Evolutionary conservation across 257 asterid genomes (phyloP).

Genomic region (Solanum sejunctum): DNA sequence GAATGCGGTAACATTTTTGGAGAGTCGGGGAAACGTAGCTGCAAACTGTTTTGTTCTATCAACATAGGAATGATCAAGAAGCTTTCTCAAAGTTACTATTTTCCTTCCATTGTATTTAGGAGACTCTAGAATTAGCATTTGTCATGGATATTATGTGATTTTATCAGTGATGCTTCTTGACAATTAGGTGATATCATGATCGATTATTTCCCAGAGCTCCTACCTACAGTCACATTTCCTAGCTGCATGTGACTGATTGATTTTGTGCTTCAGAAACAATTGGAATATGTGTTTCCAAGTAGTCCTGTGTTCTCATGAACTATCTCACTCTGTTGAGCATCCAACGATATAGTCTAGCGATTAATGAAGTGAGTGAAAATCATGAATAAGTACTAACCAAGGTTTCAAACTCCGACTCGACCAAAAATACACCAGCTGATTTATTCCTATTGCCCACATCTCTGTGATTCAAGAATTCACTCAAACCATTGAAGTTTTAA

Average conservation of each 20-base stretch:
- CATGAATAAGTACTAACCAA: not conserved
- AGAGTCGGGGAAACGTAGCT: too few relatives aligned
- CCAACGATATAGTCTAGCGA: not conserved
- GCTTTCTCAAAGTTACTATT: not conserved
- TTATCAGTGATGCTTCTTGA: not conserved
- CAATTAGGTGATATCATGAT: not conserved
- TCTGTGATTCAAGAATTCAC: not conserved
- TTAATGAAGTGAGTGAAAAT: not conserved
- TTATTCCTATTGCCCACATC: not conserved
- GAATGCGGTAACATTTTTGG: too few relatives aligned
- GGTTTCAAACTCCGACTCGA: not conserved
- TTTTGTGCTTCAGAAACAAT: not conserved
- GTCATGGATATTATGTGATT: not conserved
- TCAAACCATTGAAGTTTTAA: too few relatives aligned
- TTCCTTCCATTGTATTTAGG: not conserved
- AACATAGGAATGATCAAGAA: not conserved
- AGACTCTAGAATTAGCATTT: not conserved
- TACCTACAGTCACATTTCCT: not conserved
- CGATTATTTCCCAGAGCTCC: not conserved
- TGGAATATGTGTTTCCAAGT: not conserved
- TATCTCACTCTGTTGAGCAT: not conserved
- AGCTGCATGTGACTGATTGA: not conserved
- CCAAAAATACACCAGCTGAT: not conserved
- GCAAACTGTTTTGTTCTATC: not conserved
- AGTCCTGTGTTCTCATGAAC: not conserved